These are phyloP conservation scores for Nicotiana attenuata DNA, from an alignment of 257 asterid genomes.

Conservation along the genomic window DNA sequence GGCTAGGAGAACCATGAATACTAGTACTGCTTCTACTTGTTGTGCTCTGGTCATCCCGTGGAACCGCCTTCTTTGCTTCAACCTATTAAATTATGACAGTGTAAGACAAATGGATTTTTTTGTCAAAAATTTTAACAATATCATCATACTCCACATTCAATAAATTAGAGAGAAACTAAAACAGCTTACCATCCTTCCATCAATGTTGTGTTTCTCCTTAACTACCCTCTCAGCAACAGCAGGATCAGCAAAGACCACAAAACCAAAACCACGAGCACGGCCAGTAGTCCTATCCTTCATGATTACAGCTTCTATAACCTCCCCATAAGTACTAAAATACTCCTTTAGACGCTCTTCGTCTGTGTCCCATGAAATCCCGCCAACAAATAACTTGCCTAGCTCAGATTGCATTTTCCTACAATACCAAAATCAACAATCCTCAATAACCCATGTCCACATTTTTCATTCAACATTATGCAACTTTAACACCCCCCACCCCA, in stretches of 20 bases:
- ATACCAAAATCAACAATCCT: constrained; percentile 6
- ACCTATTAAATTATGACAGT: constrained; percentile 13
- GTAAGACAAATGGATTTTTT: neutral
- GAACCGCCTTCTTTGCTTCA: constrained; percentile 29
- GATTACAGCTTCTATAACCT: constrained; percentile 24
- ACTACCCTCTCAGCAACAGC: constrained; percentile 21
- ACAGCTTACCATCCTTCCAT: constrained; percentile 20
- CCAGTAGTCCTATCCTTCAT: constrained; percentile 22
- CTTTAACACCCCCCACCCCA: neutral
- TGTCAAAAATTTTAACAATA: neutral
- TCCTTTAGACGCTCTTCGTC: constrained; percentile 21
- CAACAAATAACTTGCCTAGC: constrained; percentile 31
- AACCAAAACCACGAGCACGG: constrained; percentile 28
- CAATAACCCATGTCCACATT: neutral
- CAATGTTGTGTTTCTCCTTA: constrained; percentile 21
- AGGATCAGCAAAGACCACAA: constrained; percentile 19
- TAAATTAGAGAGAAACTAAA: neutral
- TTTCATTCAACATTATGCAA: neutral
- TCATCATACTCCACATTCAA: neutral
- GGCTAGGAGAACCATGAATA: constrained; percentile 20
- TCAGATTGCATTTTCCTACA: constrained; percentile 51
- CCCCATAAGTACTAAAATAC: constrained; percentile 20
- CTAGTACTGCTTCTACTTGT: constrained; percentile 18
- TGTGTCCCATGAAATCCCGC: constrained; percentile 26
- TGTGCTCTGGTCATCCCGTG: constrained; percentile 20